A percentile compares a stretch with the other conserved stretches of the same genome.
phyloP scores from a whole-genome alignment of 352 stramenopile species.

The Pythium diclinum region DNA sequence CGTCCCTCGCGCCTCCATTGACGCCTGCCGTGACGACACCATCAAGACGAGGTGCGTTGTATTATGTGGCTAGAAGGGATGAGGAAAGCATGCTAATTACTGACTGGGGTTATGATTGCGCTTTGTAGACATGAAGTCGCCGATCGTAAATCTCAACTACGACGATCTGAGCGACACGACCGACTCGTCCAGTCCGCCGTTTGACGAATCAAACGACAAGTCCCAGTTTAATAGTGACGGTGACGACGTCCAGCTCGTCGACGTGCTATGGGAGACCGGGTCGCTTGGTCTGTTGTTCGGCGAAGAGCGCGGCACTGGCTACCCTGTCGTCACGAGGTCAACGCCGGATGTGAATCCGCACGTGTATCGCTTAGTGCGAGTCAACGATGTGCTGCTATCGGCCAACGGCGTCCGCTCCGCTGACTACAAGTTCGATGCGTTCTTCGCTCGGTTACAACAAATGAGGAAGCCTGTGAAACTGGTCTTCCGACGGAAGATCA shows the following conservation, averaged over 20 bases:
- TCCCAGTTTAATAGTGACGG: background rate
- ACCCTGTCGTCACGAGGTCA: conserved; percentile 77
- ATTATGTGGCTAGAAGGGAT: background rate
- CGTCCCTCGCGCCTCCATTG: background rate
- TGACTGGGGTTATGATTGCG: background rate
- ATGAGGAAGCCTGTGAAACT: conserved; percentile 84
- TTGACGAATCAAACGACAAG: conserved; percentile 5
- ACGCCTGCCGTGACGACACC: conserved; percentile 12
- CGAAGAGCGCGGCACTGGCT: conserved; percentile 60
- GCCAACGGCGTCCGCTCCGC: conserved; percentile 68
- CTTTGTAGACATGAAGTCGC: conserved; percentile 15
- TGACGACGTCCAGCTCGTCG: conserved; percentile 45
- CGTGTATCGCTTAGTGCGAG: conserved; percentile 61
- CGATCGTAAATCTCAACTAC: conserved; percentile 22
- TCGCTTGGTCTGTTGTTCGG: conserved; percentile 84
- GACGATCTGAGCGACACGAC: conserved; percentile 23
- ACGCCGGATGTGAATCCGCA: conserved; percentile 64
- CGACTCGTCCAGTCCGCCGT: conserved; percentile 14
- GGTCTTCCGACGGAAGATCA: conserved; percentile 46
- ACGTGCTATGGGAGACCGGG: conserved; percentile 80
- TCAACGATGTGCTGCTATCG: conserved; percentile 78
- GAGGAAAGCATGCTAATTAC: background rate
- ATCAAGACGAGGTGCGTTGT: background rate
- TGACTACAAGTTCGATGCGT: conserved; percentile 76
- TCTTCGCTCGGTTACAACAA: conserved; percentile 77